Conservation (phyloP, 2,329 filamentous ascomycete genomes). For the Colletotrichum cordylinicola region DNA sequence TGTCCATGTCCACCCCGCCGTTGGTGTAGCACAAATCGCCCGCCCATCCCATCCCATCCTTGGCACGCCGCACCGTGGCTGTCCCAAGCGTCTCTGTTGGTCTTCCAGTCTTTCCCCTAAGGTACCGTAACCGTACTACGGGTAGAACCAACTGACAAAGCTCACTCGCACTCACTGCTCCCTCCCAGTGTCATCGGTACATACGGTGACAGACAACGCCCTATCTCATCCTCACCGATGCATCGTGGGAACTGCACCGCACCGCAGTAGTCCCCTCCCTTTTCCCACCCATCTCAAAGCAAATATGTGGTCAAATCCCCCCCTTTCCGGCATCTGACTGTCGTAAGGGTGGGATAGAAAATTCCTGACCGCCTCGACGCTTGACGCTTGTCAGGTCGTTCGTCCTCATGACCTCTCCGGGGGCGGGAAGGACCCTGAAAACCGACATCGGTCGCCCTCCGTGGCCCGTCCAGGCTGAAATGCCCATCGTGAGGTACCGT, state of each 20-base stretch:
- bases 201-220: not conserved
- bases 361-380: conserved; percentile 16
- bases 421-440: conserved; percentile 19
- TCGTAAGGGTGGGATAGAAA: conserved; percentile 2
- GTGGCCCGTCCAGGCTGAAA: not conserved
- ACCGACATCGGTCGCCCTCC: conserved; percentile 9
- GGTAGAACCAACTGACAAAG: not conserved
- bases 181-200: not conserved
- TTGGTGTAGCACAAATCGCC: conserved; percentile 14
- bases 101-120: not conserved
- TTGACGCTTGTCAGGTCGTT: conserved; percentile 11
- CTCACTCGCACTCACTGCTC: not conserved
- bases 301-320: not conserved
- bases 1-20: conserved; percentile 20
- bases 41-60: conserved; percentile 5
- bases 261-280: not conserved
- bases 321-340: not conserved
- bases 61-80: not conserved
- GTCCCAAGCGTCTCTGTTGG: not conserved
- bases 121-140: not conserved
- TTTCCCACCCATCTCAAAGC: not conserved
- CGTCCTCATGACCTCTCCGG: conserved; percentile 13
- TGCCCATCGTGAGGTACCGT: not conserved
- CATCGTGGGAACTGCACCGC: not conserved
- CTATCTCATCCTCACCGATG: not conserved